Evolutionary conservation across 2,329 filamentous ascomycete genomes (phyloP).

Genomic region (Alternaria sp.): DNA sequence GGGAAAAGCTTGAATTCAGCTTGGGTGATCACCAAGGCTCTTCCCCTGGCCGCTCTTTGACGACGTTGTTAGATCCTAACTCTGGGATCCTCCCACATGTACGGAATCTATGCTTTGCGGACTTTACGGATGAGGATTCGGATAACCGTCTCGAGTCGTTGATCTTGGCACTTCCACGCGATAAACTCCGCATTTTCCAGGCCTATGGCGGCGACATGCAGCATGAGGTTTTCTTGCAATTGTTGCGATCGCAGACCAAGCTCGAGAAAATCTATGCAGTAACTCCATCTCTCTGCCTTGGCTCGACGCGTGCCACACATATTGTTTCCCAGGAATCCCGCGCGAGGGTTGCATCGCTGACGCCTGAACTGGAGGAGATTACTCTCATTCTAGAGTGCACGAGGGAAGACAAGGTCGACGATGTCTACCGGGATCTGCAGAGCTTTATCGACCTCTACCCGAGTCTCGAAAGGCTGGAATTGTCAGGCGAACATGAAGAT

Average conservation of each 20-base stretch:
- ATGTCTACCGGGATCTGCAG: background rate
- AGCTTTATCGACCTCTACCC: background rate
- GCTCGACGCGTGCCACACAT: background rate
- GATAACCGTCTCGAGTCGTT: background rate
- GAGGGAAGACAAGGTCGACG: too few species aligned
- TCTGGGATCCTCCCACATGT: background rate
- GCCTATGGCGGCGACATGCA: background rate
- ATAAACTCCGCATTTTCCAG: background rate
- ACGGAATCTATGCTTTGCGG: background rate
- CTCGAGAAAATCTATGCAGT: background rate
- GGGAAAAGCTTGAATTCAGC: background rate
- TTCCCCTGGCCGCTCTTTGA: background rate
- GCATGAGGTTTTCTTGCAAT: background rate
- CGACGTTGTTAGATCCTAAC: background rate
- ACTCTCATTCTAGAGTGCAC: accelerated
- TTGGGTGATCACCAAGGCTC: background rate
- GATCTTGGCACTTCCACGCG: background rate
- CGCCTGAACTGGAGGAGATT: background rate
- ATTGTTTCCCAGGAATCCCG: background rate
- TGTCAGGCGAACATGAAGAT: accelerated
- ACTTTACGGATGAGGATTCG: background rate
- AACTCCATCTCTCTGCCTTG: background rate
- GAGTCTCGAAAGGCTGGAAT: background rate
- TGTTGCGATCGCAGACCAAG: background rate
- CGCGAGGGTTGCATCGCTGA: background rate